Evolutionary conservation across 202 grass and related monocot genomes (phyloP), one percentile per base, ranked within the genome.

Genomic region (Elaeis oleifera): DNA sequence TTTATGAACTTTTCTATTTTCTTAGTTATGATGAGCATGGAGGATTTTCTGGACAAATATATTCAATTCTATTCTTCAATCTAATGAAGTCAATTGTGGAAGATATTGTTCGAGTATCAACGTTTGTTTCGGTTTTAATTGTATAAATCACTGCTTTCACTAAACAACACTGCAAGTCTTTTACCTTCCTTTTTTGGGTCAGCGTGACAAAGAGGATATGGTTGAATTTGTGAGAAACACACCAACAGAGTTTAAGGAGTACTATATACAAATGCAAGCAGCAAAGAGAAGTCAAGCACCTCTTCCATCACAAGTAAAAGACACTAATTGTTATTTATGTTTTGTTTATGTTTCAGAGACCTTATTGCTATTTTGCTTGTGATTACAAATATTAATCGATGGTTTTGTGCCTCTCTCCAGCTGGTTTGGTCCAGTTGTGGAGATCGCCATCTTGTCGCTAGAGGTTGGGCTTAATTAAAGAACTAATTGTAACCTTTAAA

Each of bases 251-350:
- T 99, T 99, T 65, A 99, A 73, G 70, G 85, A 99, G 80, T 99
- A 94, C 65, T 99, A 87, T 61, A 99, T 99, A 73, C 94, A 94
- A 78, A 94, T 94, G 94, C 94, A 89, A 51, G 85, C 85, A 62
- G 69, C 88, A 53, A 99, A 99, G 80, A 83, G 94, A 77, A 99
- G 69, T 63, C 94, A 99, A 84, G 77, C 78, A 61, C 94, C 88
- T 44, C 78, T 71, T 72, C 82, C 80, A 18, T 94, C 85, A 80
- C 84, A 94, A 60, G 84, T 92, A 76, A 87, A 51, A 81, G 23
- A 7, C 48, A 48, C 63, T 64, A 9, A 44, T 3, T 44, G 36
- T 44, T 44, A 44, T 44, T 44, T 44, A 44, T 59, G 21, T 76
- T 7, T 74, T 54, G 20, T 68, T 26, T 75, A 49, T 65, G 24